phyloP scores from a whole-genome alignment of 306 rosid genomes.

The Alnus rubra region DNA sequence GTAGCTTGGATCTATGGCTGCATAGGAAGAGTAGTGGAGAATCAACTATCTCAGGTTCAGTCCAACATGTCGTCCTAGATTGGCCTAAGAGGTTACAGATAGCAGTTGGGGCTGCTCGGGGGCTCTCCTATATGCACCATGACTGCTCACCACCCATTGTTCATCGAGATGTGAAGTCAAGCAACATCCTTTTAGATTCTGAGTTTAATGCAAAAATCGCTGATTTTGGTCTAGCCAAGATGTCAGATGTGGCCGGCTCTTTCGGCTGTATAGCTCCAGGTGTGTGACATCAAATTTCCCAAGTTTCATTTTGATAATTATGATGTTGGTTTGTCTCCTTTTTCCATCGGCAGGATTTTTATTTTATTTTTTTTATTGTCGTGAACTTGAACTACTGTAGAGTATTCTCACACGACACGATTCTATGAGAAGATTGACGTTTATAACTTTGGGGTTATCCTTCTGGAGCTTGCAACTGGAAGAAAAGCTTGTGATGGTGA shows the following conservation, averaged over 20 bases:
- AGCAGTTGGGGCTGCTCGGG: slow-evolving; percentile 62
- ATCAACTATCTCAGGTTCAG: slow-evolving; percentile 8
- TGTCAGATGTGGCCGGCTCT: no score
- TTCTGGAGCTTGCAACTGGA: no score
- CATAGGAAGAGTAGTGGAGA: slow-evolving; percentile 14
- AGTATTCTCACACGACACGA: slow-evolving; percentile 53
- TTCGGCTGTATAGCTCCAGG: no score
- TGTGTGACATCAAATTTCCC: no score
- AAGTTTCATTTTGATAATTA: neutral
- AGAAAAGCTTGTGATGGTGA: no score
- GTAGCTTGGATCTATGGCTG: slow-evolving; percentile 76
- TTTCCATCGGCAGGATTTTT: no score
- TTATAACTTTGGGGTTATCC: slow-evolving; percentile 38
- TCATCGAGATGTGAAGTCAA: slow-evolving; percentile 78
- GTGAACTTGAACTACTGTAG: slow-evolving; percentile 41
- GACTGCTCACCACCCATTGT: slow-evolving; percentile 63
- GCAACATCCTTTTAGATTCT: slow-evolving; percentile 51
- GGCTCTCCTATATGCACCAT: slow-evolving; percentile 88
- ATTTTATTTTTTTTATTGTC: neutral
- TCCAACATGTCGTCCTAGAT: no score
- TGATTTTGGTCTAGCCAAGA: no score
- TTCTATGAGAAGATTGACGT: slow-evolving; percentile 79
- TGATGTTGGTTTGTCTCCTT: neutral
- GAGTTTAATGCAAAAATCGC: no score
- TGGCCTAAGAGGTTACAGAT: no score